Evolutionary conservation across 2,329 filamentous ascomycete species (phyloP).

Genomic region (Aspergillus persii): DNA sequence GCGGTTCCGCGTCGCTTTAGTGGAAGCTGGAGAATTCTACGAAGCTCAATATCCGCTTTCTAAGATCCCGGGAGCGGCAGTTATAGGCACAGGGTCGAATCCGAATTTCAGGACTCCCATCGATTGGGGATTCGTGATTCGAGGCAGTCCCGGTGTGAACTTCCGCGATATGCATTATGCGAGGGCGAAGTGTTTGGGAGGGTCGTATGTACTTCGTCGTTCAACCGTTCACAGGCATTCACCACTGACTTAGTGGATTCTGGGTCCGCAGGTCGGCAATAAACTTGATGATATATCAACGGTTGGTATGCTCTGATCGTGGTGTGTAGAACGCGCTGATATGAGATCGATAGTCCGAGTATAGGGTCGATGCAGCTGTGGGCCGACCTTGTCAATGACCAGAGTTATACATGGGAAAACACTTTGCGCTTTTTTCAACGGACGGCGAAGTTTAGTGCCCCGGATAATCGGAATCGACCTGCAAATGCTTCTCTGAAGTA

Average conservation of each 20-base stretch:
- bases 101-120: slow-evolving; percentile 41
- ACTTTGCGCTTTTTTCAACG: slow-evolving; percentile 30
- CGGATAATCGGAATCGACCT: slow-evolving; percentile 14
- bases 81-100: slow-evolving; percentile 22
- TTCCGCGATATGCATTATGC: slow-evolving; percentile 31
- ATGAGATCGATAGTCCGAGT: slow-evolving; percentile 20
- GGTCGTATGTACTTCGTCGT: slow-evolving; percentile 22
- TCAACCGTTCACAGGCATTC: too few relatives aligned
- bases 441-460: slow-evolving; percentile 28
- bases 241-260: background rate
- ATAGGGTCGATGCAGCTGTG: slow-evolving; percentile 29
- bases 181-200: slow-evolving; percentile 29
- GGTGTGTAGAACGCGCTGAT: background rate
- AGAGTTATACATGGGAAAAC: slow-evolving; percentile 32
- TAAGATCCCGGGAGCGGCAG: slow-evolving; percentile 42
- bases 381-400: slow-evolving; percentile 33
- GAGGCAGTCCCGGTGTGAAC: slow-evolving; percentile 49
- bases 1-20: slow-evolving; percentile 36
- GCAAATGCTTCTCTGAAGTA: slow-evolving; percentile 24
- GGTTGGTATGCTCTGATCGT: slow-evolving; percentile 9
- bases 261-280: slow-evolving; percentile 24
- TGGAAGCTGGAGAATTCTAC: slow-evolving; percentile 46
- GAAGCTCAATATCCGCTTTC: slow-evolving; percentile 54
- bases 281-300: slow-evolving; percentile 37
- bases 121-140: slow-evolving; percentile 50